Percentiles rank a stretch among this genome's conserved stretches.
These are phyloP conservation scores for Citrus cavaleriei DNA, from an alignment of 345 rosid species.

Conservation along the genomic window DNA sequence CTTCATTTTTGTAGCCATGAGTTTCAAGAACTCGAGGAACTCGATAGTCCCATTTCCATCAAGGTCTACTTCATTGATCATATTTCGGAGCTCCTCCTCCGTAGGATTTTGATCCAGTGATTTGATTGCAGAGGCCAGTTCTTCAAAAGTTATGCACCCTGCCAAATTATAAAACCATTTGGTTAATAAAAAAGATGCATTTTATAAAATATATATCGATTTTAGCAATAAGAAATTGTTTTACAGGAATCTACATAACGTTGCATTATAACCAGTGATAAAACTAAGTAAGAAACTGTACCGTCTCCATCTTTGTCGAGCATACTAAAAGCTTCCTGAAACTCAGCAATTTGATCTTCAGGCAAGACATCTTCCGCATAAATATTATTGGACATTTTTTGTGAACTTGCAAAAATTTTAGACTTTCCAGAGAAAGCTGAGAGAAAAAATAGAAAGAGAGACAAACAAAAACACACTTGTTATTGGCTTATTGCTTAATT, in stretches of 20 bases:
- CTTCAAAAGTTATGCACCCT: conserved; percentile 57
- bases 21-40: conserved; percentile 61
- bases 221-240: no score
- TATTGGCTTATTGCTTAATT: not conserved
- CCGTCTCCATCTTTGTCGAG: conserved; percentile 87
- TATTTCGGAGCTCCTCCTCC: conserved; percentile 56
- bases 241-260: not conserved
- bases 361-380: conserved; percentile 31
- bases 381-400: not conserved
- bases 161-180: not conserved
- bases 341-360: conserved; percentile 24
- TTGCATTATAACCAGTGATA: no score
- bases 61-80: conserved; percentile 59
- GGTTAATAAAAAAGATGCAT: no score
- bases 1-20: conserved; percentile 71
- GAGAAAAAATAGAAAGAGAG: no score
- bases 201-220: not conserved
- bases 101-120: conserved; percentile 53
- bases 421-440: not conserved
- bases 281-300: conserved; percentile 6
- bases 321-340: conserved; percentile 62
- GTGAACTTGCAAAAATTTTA: not conserved
- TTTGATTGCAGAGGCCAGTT: conserved; percentile 46
- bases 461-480: not conserved
- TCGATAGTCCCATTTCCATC: conserved; percentile 63